phyloP scores from a whole-genome alignment of 768 basidiomycete species.

The Tylopilus cervinicoccineus region DNA sequence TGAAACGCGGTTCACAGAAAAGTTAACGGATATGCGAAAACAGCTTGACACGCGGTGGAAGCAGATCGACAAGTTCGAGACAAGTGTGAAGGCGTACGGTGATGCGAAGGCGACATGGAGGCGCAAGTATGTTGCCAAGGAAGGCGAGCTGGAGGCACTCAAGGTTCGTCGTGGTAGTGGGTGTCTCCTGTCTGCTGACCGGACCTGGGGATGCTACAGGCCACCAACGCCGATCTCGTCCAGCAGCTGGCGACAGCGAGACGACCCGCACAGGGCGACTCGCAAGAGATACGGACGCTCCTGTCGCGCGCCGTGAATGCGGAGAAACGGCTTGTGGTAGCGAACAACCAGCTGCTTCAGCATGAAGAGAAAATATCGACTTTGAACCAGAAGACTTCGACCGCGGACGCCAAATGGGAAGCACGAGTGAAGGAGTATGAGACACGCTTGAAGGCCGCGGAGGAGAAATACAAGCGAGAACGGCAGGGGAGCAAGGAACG shows the following conservation, averaged over 20 bases:
- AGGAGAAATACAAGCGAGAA: conserved; percentile 91
- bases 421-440: conserved; percentile 94
- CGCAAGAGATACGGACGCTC: conserved; percentile 68
- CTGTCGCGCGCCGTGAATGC: conserved; percentile 75
- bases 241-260: conserved; percentile 62
- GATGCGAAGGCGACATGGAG: conserved; percentile 84
- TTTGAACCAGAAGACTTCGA: conserved; percentile 66
- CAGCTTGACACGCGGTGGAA: conserved; percentile 87
- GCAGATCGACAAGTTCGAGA: conserved; percentile 91
- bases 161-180: conserved; percentile 50
- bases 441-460: conserved; percentile 69
- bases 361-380: conserved; percentile 81
- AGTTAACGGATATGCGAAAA: conserved; percentile 73
- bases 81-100: conserved; percentile 73
- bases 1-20: conserved; percentile 69
- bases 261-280: conserved; percentile 54
- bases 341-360: conserved; percentile 77
- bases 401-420: conserved; percentile 88
- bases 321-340: conserved; percentile 81
- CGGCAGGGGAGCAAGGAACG: conserved; percentile 92
- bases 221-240: conserved; percentile 69
- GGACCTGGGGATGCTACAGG: conserved; percentile 35
- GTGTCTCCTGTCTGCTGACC: neutral
- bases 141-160: conserved; percentile 85
- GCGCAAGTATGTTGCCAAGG: conserved; percentile 73